Evolutionary conservation across 495 filamentous ascomycete genomes (phyloP).

Genomic region (Aspergillus campestris): DNA sequence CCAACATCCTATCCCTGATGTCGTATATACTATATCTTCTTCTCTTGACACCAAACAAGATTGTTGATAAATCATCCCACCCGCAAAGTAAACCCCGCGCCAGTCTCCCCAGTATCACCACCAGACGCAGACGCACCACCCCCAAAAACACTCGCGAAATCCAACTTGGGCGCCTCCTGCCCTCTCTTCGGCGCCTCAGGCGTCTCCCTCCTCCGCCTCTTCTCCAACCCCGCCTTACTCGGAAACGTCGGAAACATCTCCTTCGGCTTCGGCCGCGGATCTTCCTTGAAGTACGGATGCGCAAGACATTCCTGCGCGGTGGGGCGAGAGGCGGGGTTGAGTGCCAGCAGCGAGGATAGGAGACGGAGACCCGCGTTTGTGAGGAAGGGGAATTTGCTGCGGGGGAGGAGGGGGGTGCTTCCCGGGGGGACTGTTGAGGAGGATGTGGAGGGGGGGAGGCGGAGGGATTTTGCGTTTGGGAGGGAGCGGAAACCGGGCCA

Average conservation of each 20-base stretch:
- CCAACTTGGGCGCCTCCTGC: constrained; percentile 54
- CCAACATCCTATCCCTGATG: no score
- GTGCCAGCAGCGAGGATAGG: constrained; percentile 56
- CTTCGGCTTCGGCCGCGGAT: constrained; percentile 77
- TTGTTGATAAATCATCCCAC: constrained; percentile 38
- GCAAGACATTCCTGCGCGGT: constrained; percentile 61
- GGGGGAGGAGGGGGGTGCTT: constrained; percentile 32
- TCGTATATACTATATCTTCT: no score
- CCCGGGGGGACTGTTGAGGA: constrained; percentile 16
- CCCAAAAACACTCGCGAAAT: constrained; percentile 68
- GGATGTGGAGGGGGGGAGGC: constrained; percentile 52
- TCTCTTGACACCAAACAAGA: background rate
- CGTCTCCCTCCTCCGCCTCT: constrained; percentile 59
- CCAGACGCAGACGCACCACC: constrained; percentile 54
- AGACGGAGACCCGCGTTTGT: constrained; percentile 66
- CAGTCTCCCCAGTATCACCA: constrained; percentile 63
- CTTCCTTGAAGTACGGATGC: constrained; percentile 83
- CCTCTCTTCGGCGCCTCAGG: constrained; percentile 84
- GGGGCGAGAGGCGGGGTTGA: constrained; percentile 67
- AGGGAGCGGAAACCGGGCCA: constrained; percentile 87
- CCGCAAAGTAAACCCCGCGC: constrained; percentile 74
- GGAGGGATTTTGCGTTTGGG: constrained; percentile 79
- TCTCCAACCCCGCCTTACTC: constrained; percentile 89
- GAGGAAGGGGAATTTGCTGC: constrained; percentile 72
- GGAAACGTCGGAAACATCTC: constrained; percentile 91